These are phyloP conservation scores for Chenopodium quinoa DNA, from an alignment of 148 eudicot species.

Conservation along the genomic window DNA sequence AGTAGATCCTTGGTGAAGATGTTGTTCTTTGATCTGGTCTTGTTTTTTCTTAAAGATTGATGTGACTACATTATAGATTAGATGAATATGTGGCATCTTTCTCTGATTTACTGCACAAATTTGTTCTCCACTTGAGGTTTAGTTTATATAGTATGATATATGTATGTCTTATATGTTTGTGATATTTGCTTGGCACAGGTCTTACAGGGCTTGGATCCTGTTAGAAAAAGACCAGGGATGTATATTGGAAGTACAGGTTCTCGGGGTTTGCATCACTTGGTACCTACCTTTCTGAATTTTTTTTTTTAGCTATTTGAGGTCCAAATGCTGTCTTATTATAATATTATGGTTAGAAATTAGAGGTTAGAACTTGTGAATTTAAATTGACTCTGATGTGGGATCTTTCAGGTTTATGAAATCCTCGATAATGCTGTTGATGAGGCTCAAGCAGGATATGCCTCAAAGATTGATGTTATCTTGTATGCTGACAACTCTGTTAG, in stretches of 20 bases:
- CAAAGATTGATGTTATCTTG: slow-evolving; percentile 68
- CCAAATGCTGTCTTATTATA: background rate
- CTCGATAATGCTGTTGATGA: slow-evolving; percentile 91
- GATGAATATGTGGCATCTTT: background rate
- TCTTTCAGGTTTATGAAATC: slow-evolving; percentile 85
- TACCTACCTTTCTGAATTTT: slow-evolving; percentile 27
- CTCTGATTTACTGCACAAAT: background rate
- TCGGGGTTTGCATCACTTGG: slow-evolving; percentile 98
- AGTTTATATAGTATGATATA: background rate
- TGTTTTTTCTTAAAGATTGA: background rate
- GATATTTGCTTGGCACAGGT: slow-evolving; percentile 34
- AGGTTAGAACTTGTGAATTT: background rate
- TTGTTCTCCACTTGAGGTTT: slow-evolving; percentile 30
- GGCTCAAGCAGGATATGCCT: slow-evolving; percentile 97
- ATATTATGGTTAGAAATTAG: too few species aligned
- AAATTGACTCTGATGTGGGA: slow-evolving; percentile 3
- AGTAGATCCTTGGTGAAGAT: background rate
- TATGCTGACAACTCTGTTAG: slow-evolving; percentile 79
- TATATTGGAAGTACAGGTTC: slow-evolving; percentile 97
- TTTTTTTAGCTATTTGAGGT: background rate
- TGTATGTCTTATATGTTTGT: background rate
- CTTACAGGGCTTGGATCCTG: slow-evolving; percentile 92
- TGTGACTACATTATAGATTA: background rate
- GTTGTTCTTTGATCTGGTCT: background rate
- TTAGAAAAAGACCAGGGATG: slow-evolving; percentile 98